phyloP scores from a whole-genome alignment of 805 yeast species.

The Kluyveromyces siamensis region DNA sequence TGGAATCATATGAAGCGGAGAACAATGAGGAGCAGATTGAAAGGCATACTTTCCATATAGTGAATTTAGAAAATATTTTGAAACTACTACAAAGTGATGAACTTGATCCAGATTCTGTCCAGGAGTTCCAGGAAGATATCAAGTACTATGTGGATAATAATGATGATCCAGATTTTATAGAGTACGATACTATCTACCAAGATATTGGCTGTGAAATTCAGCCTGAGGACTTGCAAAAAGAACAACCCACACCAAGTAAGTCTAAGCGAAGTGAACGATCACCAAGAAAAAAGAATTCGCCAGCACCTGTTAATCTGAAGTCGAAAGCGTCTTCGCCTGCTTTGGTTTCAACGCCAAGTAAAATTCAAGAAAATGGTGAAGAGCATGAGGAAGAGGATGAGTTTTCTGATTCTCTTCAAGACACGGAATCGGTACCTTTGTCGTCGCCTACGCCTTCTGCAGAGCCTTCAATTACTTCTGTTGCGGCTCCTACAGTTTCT shows the following conservation, averaged over 20 bases:
- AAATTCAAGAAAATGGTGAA: neutral
- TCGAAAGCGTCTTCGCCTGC: neutral
- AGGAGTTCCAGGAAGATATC: slow-evolving; percentile 77
- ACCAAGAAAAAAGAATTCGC: slow-evolving; percentile 30
- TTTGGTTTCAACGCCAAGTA: neutral
- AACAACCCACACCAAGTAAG: slow-evolving; percentile 2
- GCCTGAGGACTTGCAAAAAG: slow-evolving; percentile 42
- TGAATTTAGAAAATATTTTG: slow-evolving; percentile 67
- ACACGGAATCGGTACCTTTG: neutral
- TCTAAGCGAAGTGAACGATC: slow-evolving; percentile 25
- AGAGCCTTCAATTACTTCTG: slow-evolving; percentile 7
- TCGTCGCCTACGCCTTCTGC: slow-evolving; percentile 18
- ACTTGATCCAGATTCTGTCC: slow-evolving; percentile 67
- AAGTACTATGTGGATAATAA: slow-evolving; percentile 89
- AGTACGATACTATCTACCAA: slow-evolving; percentile 88
- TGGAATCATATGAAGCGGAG: slow-evolving; percentile 66
- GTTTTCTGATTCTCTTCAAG: neutral
- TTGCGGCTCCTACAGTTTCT: slow-evolving; percentile 15
- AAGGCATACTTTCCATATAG: slow-evolving; percentile 71
- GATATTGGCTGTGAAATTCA: slow-evolving; percentile 47
- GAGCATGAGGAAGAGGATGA: neutral
- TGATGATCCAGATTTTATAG: slow-evolving; percentile 87
- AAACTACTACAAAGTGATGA: slow-evolving; percentile 72
- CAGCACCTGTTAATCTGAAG: slow-evolving; percentile 13
- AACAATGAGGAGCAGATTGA: slow-evolving; percentile 56